These are phyloP conservation scores for Ophiostoma pallidulum DNA, from an alignment of 2,329 filamentous ascomycete species.

Conservation along the genomic window DNA sequence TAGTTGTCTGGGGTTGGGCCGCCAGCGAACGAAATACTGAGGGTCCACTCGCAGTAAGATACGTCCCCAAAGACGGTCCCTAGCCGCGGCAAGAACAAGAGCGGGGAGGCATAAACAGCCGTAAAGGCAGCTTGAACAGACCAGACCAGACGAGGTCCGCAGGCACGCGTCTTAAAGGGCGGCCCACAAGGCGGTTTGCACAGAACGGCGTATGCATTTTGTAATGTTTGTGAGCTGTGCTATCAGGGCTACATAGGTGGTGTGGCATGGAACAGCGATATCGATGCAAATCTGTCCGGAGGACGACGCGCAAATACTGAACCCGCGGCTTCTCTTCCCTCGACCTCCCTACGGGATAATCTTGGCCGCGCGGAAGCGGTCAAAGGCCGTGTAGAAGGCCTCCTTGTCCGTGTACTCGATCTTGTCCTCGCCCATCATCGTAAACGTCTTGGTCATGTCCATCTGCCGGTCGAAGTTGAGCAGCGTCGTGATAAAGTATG, in stretches of 20 bases:
- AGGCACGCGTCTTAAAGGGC: no score
- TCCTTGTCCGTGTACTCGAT: slow-evolving; percentile 23
- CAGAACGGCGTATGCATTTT: not conserved
- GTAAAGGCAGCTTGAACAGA: no score
- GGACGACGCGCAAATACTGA: no score
- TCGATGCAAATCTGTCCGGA: no score
- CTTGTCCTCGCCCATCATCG: slow-evolving; percentile 23
- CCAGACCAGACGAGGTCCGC: no score
- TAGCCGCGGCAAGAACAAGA: slow-evolving; percentile 6
- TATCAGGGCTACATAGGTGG: not conserved
- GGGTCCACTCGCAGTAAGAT: no score
- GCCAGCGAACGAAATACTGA: not conserved
- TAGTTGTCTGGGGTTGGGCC: no score
- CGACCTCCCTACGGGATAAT: slow-evolving; percentile 24
- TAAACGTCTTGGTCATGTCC: slow-evolving; percentile 24
- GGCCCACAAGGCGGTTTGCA: no score
- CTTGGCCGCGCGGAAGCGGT: slow-evolving; percentile 25
- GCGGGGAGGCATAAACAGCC: no score
- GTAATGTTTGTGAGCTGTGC: not conserved
- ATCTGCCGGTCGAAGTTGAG: slow-evolving; percentile 28
- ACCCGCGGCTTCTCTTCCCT: not conserved
- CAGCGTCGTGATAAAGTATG: slow-evolving; percentile 26
- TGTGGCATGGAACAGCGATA: no score
- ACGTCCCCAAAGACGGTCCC: no score
- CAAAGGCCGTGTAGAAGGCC: slow-evolving; percentile 25